phyloP scores from a whole-genome alignment of 2,329 filamentous ascomycete genomes.

The Ophiobolus disseminans region DNA sequence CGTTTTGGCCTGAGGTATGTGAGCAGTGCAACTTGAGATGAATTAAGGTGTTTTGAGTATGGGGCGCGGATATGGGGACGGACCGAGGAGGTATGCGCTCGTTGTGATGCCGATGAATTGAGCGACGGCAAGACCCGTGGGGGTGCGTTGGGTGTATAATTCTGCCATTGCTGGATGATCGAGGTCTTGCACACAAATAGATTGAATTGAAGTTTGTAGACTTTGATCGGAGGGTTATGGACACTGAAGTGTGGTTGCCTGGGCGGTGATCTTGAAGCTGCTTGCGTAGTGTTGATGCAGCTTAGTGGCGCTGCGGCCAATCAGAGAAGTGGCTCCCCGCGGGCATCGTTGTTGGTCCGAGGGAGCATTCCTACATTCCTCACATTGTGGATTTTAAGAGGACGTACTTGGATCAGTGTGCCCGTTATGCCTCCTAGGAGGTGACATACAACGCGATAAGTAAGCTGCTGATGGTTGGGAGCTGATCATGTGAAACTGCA shows the following conservation, averaged over 20 bases:
- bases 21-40: background rate
- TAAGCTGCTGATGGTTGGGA: background rate
- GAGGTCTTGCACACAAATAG: too few relatives aligned
- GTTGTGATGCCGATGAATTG: conserved; percentile 61
- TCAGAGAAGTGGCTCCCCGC: background rate
- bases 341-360: too few relatives aligned
- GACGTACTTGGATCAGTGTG: too few relatives aligned
- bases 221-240: too few relatives aligned
- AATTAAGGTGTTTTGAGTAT: background rate
- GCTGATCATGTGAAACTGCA: conserved; percentile 12
- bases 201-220: background rate
- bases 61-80: too few relatives aligned
- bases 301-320: background rate
- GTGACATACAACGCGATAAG: too few relatives aligned
- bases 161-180: conserved; percentile 35
- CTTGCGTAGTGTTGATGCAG: background rate
- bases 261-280: background rate
- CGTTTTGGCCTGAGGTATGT: conserved; percentile 40
- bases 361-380: too few relatives aligned
- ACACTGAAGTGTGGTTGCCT: background rate
- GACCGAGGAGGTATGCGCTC: conserved; percentile 56
- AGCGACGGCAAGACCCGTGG: conserved; percentile 52
- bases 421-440: too few relatives aligned
- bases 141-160: conserved; percentile 32
- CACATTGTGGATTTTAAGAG: too few relatives aligned